phyloP scores from a whole-genome alignment of 306 rosid species.

The Cucurbita moschata region DNA sequence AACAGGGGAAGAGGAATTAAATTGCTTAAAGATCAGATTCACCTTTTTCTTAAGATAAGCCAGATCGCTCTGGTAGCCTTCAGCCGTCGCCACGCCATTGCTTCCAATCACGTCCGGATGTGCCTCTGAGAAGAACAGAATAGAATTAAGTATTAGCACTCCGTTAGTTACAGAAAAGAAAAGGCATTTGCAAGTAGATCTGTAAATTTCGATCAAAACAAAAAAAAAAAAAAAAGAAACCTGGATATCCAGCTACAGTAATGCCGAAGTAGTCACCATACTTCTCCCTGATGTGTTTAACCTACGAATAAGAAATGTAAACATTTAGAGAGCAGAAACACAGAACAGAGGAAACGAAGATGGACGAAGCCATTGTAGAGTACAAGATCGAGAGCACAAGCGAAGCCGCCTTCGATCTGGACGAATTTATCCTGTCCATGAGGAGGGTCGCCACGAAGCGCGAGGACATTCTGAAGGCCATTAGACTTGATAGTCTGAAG shows the following conservation, averaged over 20 bases:
- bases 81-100: constrained; percentile 60
- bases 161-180: neutral
- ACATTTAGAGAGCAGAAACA: neutral
- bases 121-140: constrained; percentile 39
- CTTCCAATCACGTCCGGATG: constrained; percentile 75
- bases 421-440: constrained; percentile 96
- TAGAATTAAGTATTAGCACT: neutral
- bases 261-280: constrained; percentile 92
- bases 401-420: constrained; percentile 78
- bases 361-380: neutral
- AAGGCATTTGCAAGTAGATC: neutral
- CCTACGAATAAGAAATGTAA: constrained; percentile 22
- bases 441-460: constrained; percentile 94
- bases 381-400: constrained; percentile 88
- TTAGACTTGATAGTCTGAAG: constrained; percentile 65
- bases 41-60: constrained; percentile 82
- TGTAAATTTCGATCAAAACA: neutral
- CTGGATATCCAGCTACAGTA: constrained; percentile 97
- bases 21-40: neutral
- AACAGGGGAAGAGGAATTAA: neutral
- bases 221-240: constrained; percentile 18
- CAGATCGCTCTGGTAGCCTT: constrained; percentile 69
- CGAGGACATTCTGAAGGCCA: constrained; percentile 92
- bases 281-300: constrained; percentile 56
- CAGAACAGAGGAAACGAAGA: neutral